Evolutionary conservation across 83 land plant species (phyloP).

Genomic region (Larix sibirica): DNA sequence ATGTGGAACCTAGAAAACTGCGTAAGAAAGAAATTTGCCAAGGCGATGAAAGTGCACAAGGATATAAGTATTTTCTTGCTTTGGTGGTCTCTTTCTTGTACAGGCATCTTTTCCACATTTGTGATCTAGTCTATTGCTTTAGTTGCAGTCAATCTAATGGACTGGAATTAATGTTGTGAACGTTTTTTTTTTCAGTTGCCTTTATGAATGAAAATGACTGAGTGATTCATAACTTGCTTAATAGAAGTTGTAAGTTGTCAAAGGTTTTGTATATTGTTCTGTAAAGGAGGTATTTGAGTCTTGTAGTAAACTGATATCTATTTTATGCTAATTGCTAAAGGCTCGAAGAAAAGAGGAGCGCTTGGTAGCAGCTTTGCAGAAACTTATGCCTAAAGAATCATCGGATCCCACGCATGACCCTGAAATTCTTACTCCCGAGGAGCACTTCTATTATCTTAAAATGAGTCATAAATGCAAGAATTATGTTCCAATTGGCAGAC

Average conservation of each 20-base stretch:
- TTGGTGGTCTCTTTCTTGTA: neutral
- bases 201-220: neutral
- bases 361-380: constrained; percentile 44
- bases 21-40: too few species aligned
- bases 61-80: too few species aligned
- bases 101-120: neutral
- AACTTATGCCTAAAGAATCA: constrained; percentile 54
- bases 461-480: constrained; percentile 79
- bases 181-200: neutral
- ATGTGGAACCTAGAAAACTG: too few species aligned
- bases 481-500: constrained; percentile 84
- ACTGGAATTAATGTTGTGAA: neutral
- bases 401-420: constrained; percentile 75
- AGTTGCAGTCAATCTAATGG: neutral
- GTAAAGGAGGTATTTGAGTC: neutral
- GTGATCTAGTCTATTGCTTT: neutral
- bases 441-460: constrained; percentile 75
- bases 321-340: constrained; percentile 25
- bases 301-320: neutral
- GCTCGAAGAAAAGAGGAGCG: constrained; percentile 63
- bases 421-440: constrained; percentile 82
- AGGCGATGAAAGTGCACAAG: too few species aligned
- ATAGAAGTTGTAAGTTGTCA: neutral
- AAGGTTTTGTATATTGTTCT: neutral
- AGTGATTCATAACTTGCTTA: neutral